Evolutionary conservation across 306 rosid species (phyloP).

Genomic region (Cucurbita maxima): DNA sequence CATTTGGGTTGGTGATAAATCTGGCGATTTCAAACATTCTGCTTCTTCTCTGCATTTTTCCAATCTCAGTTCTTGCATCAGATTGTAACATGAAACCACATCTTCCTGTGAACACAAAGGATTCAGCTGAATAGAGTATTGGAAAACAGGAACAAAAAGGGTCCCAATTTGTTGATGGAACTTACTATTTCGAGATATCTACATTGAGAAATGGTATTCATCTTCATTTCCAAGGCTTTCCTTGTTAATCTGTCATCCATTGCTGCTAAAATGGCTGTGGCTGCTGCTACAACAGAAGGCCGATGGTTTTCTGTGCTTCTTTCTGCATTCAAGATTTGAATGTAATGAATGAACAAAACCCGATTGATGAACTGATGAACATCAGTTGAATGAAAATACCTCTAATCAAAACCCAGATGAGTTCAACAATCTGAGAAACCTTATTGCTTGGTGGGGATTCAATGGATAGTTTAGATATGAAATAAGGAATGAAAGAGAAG

Average conservation of each 20-base stretch:
- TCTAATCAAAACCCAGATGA: slow-evolving; percentile 33
- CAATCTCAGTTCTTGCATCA: slow-evolving; percentile 31
- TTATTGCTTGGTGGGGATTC: slow-evolving; percentile 23
- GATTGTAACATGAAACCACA: slow-evolving; percentile 31
- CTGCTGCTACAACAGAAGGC: slow-evolving; percentile 74
- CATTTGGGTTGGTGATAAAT: slow-evolving; percentile 15
- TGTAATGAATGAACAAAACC: background rate
- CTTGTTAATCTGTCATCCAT: slow-evolving; percentile 34
- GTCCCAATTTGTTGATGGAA: background rate
- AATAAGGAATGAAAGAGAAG: slow-evolving; percentile 49
- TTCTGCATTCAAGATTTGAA: slow-evolving; percentile 27
- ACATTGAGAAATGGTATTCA: slow-evolving; percentile 30
- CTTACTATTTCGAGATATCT: slow-evolving; percentile 41
- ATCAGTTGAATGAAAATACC: slow-evolving; percentile 21
- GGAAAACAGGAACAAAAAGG: background rate
- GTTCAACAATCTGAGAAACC: slow-evolving; percentile 20
- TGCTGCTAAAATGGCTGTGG: slow-evolving; percentile 51
- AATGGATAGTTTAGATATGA: slow-evolving; percentile 29
- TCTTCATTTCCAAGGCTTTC: slow-evolving; percentile 38
- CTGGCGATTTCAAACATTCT: slow-evolving; percentile 15
- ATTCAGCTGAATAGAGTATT: background rate
- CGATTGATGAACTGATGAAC: background rate
- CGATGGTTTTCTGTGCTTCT: slow-evolving; percentile 37
- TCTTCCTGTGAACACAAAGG: slow-evolving; percentile 31
- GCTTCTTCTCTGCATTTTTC: slow-evolving; percentile 19